Conservation (phyloP, 306 rosid species). For the Cucurbita pepo region DNA sequence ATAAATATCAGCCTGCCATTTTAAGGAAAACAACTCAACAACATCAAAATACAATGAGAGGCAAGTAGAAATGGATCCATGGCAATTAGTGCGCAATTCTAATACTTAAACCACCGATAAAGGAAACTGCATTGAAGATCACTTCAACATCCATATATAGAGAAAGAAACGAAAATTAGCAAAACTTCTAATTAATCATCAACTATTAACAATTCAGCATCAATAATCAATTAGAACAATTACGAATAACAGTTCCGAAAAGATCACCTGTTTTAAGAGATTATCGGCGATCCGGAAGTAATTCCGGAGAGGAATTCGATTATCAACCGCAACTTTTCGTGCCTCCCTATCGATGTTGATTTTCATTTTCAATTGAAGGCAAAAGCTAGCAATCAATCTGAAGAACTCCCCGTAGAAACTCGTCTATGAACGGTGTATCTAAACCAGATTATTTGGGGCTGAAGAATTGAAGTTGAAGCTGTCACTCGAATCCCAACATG, state of each 20-base stretch:
- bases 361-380: constrained; percentile 34
- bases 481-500: constrained; percentile 18
- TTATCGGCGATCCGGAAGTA: constrained; percentile 89
- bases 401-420: neutral
- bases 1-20: constrained; percentile 57
- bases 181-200: neutral
- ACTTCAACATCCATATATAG: neutral
- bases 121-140: neutral
- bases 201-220: neutral
- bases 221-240: neutral
- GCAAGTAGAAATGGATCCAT: neutral
- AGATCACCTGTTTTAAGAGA: constrained; percentile 73
- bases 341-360: constrained; percentile 54
- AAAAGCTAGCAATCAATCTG: constrained; percentile 11
- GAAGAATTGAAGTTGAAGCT: constrained; percentile 14
- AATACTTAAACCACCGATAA: neutral
- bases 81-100: neutral
- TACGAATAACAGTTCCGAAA: neutral
- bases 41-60: neutral
- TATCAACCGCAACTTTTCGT: constrained; percentile 63
- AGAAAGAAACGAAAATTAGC: neutral
- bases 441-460: constrained; percentile 2
- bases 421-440: neutral
- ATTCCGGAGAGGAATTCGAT: constrained; percentile 63
- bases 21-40: neutral